These are phyloP conservation scores for Rhodosporidiobolus sp. DNA, from an alignment of 768 basidiomycete species.

Conservation along the genomic window DNA sequence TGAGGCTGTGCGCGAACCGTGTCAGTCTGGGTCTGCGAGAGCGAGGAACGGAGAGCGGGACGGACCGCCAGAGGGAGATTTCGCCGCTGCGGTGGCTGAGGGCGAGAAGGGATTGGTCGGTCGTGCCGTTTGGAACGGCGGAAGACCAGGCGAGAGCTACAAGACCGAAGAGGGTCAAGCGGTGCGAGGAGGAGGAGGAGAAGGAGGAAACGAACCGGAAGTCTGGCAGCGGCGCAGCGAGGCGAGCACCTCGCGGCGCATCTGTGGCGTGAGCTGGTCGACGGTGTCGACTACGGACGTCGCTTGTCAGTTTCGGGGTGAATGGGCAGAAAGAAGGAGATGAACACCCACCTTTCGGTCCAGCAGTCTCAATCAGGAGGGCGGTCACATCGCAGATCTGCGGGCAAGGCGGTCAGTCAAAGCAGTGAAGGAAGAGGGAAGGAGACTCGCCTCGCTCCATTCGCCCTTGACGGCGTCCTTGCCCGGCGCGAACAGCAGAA, in stretches of 20 bases:
- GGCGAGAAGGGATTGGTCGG: slow-evolving; percentile 16
- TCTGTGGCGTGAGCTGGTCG: background rate
- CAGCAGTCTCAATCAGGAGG: background rate
- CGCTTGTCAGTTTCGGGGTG: background rate
- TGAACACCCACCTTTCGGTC: background rate
- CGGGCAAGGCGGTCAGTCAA: background rate
- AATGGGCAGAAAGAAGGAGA: background rate
- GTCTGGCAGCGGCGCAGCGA: slow-evolving; percentile 2
- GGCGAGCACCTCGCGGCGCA: slow-evolving; percentile 5
- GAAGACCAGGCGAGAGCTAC: slow-evolving; percentile 22
- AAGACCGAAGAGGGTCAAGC: background rate
- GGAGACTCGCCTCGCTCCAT: slow-evolving; percentile 23
- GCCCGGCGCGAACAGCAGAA: slow-evolving; percentile 16
- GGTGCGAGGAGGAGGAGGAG: background rate
- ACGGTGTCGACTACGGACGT: background rate
- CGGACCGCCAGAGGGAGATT: slow-evolving; percentile 26
- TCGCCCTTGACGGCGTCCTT: slow-evolving; percentile 23
- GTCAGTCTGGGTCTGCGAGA: background rate
- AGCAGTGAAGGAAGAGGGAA: background rate
- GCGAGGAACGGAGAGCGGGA: background rate
- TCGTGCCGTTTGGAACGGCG: background rate
- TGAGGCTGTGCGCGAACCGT: background rate
- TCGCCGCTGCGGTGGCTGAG: slow-evolving; percentile 25
- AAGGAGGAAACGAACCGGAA: background rate
- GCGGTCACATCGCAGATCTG: slow-evolving; percentile 31